Base-by-base conservation (phyloP, 2,329 filamentous ascomycete genomes). In the Pestalotiopsis sp. region DNA sequence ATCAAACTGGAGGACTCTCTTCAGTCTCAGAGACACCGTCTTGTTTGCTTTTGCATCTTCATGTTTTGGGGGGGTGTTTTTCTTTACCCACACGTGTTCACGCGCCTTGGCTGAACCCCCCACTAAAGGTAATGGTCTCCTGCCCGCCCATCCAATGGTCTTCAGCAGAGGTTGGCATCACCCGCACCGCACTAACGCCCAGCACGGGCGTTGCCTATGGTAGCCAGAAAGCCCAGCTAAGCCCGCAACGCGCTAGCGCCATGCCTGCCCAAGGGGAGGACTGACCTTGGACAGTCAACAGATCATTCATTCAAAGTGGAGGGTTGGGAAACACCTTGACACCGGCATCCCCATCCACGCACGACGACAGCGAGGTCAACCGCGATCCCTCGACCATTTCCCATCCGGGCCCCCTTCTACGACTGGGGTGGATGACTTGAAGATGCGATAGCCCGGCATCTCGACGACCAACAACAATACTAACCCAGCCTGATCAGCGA, bases 171-270 rank as follows among this genome's bases (percentile, higher is more conserved):
- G n/a, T 38, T 39, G 27, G 36, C 59, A 20, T 20, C 13, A 20
- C 58, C 58, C 58, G 58, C 58, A 60, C 12, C 17, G 12, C 11
- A 20, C 59, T 38, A 20, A 20, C 13, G 59, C 59, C 31, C 38
- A 52, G 45, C 45, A 52, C 45, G 45, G 27, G 61, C 36, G 67
- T 69, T 69, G 68, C 68, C 68, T 74, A 74, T 74, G 76, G 76
- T 76, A 77, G 75, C 75, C 45, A 68, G 73, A 72, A 76, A 75
- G 60, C 0, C 73, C 71, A 0, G 0, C 59, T 11, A 62, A 36
- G 9, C 59, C 59, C 59, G 59, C 59, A 59, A 36, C 4, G 0
- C 31, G 69, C 9, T 75, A 75, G 76, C 66, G 64, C 64, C 9
- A 61, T 72, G 70, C 64, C 61, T 68, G 59, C 67, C 67, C 70